Base-by-base conservation (phyloP, 352 stramenopile species). In the Globisporangium megalacanthum region DNA sequence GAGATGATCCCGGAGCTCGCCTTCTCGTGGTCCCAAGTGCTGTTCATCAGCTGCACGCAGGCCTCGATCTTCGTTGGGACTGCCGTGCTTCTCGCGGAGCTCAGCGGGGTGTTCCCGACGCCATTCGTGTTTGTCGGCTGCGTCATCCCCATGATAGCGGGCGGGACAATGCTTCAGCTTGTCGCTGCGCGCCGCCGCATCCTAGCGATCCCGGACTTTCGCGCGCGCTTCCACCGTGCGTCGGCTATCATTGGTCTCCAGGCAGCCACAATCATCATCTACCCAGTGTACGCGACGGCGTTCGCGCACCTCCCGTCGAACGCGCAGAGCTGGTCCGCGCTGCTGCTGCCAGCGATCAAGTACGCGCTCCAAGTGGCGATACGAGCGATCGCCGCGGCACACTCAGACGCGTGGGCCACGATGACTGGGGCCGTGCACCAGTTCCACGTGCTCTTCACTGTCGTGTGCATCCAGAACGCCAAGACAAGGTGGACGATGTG, bases 391-490 rank as follows among this genome's bases (percentile, higher is more conserved):
- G 41, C 41, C 41, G 20, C 7, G 14, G 9, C 13, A 17, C 5
- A 6, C 14, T 20, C 14, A 1, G 70, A 83, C 58, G 36, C 74
- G 1, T 63, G 63, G 0, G 50, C 54, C n/a, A 55, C 51, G 20
- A 60, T 37, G 10, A 56, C 42, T 33, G 57, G 52, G 0, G 63
- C 65, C n/a, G 46, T 57, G 0, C 68, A 75, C 29, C 47, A 73
- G 2, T 75, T 77, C 48, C 69, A 79, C 52, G 52, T 69, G 6
- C 56, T 79, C 4, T 82, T 82, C 39, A 68, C 62, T 0, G 64
- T 54, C 3, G 66, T 61, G 49, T 79, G 62, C 49, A 48, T 82
- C 4, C 69, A 82, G 39, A 75, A 65, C 19, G 52, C 69, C 46
- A 74, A 76, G 49, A 75, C 68, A 7, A 17, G 63, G 4, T 47